phyloP scores from a whole-genome alignment of 768 basidiomycete genomes.

The Termitomyces sp. region DNA sequence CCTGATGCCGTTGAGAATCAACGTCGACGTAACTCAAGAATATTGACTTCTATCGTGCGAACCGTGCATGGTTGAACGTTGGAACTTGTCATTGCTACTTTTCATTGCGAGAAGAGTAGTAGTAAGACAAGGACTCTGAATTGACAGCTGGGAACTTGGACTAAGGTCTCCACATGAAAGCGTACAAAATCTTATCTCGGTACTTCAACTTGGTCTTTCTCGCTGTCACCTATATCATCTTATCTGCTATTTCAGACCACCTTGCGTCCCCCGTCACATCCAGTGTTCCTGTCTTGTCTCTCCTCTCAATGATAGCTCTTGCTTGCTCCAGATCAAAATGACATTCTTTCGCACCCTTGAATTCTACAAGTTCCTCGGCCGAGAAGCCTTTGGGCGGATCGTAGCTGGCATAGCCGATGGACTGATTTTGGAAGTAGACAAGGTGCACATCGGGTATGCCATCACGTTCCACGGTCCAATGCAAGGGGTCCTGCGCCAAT shows the following conservation, averaged over 20 bases:
- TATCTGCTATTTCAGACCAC: neutral
- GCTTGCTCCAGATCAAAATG: neutral
- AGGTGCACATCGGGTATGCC: neutral
- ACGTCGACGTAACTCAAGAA: neutral
- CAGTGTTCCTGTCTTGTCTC: neutral
- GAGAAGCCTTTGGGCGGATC: neutral
- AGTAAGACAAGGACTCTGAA: neutral
- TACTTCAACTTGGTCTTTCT: neutral
- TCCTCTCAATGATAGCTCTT: neutral
- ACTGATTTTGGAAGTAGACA: neutral
- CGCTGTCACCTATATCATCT: neutral
- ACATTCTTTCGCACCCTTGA: neutral
- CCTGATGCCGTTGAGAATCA: neutral
- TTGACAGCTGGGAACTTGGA: neutral
- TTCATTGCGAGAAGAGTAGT: neutral
- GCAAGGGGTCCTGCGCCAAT: neutral
- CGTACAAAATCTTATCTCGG: neutral
- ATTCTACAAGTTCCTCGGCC: neutral
- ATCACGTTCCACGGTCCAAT: neutral
- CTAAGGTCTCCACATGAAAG: neutral
- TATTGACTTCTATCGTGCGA: neutral
- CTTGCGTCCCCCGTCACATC: neutral
- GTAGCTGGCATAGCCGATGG: neutral
- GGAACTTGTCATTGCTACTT: neutral
- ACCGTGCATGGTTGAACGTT: neutral